These are phyloP conservation scores for Elaeis guineensis DNA, from an alignment of 176 grass and related monocot species.

Conservation along the genomic window DNA sequence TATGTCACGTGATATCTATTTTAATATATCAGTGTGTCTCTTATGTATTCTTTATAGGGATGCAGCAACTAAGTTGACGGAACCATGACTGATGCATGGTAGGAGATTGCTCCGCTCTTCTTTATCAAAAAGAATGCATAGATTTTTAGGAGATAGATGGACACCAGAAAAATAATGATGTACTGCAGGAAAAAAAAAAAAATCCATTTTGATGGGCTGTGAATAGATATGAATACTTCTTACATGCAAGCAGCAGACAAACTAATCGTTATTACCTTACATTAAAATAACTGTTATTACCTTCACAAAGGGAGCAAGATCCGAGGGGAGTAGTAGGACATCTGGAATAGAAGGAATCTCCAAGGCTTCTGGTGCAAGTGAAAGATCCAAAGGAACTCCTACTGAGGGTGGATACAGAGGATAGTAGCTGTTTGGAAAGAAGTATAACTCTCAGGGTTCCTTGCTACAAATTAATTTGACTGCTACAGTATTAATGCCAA, in stretches of 20 bases:
- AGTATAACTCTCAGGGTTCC: slow-evolving; percentile 9
- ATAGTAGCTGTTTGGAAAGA: slow-evolving; percentile 53
- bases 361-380: slow-evolving; percentile 64
- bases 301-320: slow-evolving; percentile 92
- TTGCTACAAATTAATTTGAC: neutral
- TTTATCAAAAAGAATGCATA: too few species aligned
- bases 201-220: too few species aligned
- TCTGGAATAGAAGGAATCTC: slow-evolving; percentile 58
- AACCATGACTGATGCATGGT: too few species aligned
- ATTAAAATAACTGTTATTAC: slow-evolving; percentile 20
- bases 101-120: too few species aligned
- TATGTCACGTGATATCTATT: neutral
- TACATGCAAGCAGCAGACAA: neutral
- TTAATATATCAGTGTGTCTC: neutral
- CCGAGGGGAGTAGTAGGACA: slow-evolving; percentile 76
- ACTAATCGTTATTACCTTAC: too few species aligned
- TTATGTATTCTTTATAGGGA: neutral
- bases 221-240: neutral
- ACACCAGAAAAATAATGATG: too few species aligned
- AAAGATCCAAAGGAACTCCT: slow-evolving; percentile 80
- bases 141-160: too few species aligned
- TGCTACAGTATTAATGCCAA: neutral
- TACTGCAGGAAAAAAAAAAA: too few species aligned
- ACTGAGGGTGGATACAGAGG: slow-evolving; percentile 66
- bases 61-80: too few species aligned